Evolutionary conservation across 305 asterid genomes (phyloP).

Genomic region (Striga hermonthica): DNA sequence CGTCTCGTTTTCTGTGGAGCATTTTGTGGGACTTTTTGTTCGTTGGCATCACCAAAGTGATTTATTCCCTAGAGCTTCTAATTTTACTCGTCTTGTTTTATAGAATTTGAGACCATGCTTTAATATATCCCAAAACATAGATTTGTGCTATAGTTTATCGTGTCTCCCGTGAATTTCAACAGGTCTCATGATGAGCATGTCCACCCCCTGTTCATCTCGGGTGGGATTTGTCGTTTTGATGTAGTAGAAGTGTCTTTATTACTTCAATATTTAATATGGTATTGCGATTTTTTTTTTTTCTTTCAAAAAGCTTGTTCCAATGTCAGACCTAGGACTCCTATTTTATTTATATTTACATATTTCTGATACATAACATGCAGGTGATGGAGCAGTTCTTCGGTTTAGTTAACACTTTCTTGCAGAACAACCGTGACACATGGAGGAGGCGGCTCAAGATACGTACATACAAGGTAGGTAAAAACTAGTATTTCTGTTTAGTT

Average conservation of each 20-base stretch:
- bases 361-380: slow-evolving; percentile 42
- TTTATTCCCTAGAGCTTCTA: slow-evolving; percentile 19
- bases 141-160: slow-evolving; percentile 19
- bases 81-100: slow-evolving; percentile 16
- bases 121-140: slow-evolving; percentile 12
- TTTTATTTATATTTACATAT: slow-evolving; percentile 21
- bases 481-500: slow-evolving; percentile 22
- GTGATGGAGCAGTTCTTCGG: slow-evolving; percentile 98
- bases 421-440: slow-evolving; percentile 86
- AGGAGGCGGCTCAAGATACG: slow-evolving; percentile 84
- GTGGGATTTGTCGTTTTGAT: slow-evolving; percentile 23
- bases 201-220: slow-evolving; percentile 8
- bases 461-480: slow-evolving; percentile 74
- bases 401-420: slow-evolving; percentile 90
- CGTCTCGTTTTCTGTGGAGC: slow-evolving; percentile 14
- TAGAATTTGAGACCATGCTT: slow-evolving; percentile 3
- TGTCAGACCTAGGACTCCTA: slow-evolving; percentile 18
- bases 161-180: slow-evolving; percentile 15
- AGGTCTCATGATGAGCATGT: slow-evolving; percentile 16
- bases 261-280: slow-evolving; percentile 20
- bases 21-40: slow-evolving; percentile 16
- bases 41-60: slow-evolving; percentile 2
- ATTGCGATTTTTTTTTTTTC: slow-evolving; percentile 8
- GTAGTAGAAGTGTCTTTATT: slow-evolving; percentile 10
- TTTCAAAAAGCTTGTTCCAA: slow-evolving; percentile 16